phyloP scores from a whole-genome alignment of 352 stramenopile species.

The Globisporangium megalacanthum region DNA sequence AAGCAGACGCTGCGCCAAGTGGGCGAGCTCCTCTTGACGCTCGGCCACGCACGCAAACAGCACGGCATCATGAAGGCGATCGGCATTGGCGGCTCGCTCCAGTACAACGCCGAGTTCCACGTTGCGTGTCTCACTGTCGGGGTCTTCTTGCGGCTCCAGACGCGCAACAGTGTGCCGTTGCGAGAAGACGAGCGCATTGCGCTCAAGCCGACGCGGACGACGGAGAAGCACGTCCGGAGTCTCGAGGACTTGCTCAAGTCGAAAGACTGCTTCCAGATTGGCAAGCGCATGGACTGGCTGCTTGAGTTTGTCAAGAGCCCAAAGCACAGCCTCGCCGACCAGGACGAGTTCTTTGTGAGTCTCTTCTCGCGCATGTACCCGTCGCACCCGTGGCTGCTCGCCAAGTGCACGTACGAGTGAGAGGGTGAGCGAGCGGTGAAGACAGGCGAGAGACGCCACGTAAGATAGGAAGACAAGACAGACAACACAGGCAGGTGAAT shows the following conservation, averaged over 20 bases:
- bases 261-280: constrained; percentile 75
- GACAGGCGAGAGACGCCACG: neutral
- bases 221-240: constrained; percentile 66
- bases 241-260: constrained; percentile 69
- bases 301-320: constrained; percentile 62
- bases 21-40: constrained; percentile 48
- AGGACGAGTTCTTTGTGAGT: constrained; percentile 83
- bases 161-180: constrained; percentile 57
- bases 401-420: constrained; percentile 47
- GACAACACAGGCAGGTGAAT: no score
- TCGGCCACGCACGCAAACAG: constrained; percentile 67
- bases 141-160: constrained; percentile 77
- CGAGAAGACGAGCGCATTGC: constrained; percentile 68
- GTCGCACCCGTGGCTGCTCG: constrained; percentile 69
- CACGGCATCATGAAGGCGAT: constrained; percentile 86
- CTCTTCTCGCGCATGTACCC: constrained; percentile 84
- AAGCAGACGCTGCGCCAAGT: constrained; percentile 78
- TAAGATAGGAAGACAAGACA: neutral
- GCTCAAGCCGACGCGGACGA: constrained; percentile 78
- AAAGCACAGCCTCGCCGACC: constrained; percentile 68
- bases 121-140: constrained; percentile 63
- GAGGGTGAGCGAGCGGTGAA: neutral
- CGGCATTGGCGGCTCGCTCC: constrained; percentile 65
- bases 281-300: constrained; percentile 66
- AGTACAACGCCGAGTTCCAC: constrained; percentile 78